Evolutionary conservation across 1,284 basidiomycete species (phyloP).

Genomic region (Fomitopsis palustris): DNA sequence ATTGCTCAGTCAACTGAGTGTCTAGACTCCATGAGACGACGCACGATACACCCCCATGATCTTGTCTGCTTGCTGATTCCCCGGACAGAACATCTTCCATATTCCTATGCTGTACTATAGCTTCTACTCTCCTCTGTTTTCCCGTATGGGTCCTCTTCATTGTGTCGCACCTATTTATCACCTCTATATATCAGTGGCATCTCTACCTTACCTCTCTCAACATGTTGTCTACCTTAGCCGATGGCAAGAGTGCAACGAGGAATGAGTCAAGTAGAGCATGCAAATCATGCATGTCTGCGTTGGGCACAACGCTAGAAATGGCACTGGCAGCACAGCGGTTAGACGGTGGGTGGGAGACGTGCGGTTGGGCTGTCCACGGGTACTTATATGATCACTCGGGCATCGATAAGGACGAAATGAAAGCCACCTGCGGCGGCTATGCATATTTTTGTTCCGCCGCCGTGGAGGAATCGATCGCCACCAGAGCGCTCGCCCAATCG

Average conservation of each 20-base stretch:
- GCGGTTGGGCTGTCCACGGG: background rate
- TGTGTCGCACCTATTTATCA: background rate
- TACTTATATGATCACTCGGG: background rate
- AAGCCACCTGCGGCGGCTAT: background rate
- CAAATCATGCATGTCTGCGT: background rate
- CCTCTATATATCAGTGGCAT: conserved; percentile 9
- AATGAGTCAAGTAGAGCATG: background rate
- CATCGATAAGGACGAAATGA: conserved; percentile 6
- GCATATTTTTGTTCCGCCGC: background rate
- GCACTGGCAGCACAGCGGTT: background rate
- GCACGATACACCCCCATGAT: background rate
- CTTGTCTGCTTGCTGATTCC: background rate
- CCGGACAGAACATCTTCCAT: background rate
- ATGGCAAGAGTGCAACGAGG: background rate
- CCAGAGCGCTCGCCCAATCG: conserved; percentile 2
- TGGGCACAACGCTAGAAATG: background rate
- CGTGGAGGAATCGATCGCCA: conserved; percentile 3
- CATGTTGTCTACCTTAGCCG: background rate
- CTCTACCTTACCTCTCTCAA: background rate
- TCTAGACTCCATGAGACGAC: background rate
- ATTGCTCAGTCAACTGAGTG: background rate
- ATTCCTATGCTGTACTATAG: conserved; percentile 2
- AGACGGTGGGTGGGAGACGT: background rate
- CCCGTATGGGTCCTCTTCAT: background rate
- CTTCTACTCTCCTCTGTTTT: conserved; percentile 8